phyloP scores from a whole-genome alignment of 495 filamentous ascomycete genomes.

The Penicillium simplicissimum region DNA sequence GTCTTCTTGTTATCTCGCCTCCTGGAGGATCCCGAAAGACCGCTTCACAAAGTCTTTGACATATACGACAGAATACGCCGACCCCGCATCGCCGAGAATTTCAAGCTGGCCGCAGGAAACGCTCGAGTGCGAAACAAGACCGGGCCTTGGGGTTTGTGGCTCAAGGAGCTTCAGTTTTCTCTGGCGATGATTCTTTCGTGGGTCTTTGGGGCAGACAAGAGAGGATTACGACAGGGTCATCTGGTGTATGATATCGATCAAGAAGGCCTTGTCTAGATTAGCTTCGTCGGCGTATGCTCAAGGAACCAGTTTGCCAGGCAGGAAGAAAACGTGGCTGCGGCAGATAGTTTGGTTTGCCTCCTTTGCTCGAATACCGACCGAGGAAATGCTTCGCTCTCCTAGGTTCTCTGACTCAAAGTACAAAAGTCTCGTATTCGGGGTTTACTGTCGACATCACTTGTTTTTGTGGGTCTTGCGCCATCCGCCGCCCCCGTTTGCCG shows the following conservation, averaged over 20 bases:
- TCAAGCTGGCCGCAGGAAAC: constrained; percentile 23
- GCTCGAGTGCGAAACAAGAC: constrained; percentile 21
- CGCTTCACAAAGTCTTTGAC: constrained; percentile 24
- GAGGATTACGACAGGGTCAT: constrained; percentile 30
- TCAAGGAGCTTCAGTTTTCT: constrained; percentile 27
- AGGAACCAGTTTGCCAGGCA: not conserved
- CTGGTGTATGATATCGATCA: constrained; percentile 35
- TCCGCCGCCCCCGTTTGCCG: not conserved
- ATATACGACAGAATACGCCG: constrained; percentile 32
- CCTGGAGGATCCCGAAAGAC: constrained; percentile 25
- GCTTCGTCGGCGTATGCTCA: not conserved
- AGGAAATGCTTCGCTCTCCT: no score
- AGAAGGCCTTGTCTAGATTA: constrained; percentile 12
- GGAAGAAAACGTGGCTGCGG: not conserved
- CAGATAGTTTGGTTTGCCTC: not conserved
- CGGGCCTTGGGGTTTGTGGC: constrained; percentile 28
- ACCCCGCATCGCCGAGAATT: constrained; percentile 32
- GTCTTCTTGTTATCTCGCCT: constrained; percentile 38
- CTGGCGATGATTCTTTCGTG: constrained; percentile 14
- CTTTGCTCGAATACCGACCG: no score
- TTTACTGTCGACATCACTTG: not conserved
- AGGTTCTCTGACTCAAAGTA: not conserved
- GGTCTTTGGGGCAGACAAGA: constrained; percentile 22
- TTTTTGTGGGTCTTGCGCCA: not conserved
- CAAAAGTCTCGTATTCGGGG: not conserved